Base-by-base conservation (phyloP, 106 monocot genomes). In the Apostasia shenzhenica region DNA sequence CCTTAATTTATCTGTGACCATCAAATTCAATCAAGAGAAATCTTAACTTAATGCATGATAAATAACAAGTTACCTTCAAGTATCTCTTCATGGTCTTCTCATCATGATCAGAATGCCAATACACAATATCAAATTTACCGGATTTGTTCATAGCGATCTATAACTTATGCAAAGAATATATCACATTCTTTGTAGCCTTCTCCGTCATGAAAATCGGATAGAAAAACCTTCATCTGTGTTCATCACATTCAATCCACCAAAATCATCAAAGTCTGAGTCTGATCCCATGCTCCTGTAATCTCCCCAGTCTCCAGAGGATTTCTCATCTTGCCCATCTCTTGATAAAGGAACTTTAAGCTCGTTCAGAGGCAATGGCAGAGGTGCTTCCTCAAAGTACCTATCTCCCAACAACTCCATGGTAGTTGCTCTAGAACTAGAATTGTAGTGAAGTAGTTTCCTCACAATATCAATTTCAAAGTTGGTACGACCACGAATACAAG, bases 241-340 rank as follows among this genome's bases (percentile, higher is more conserved):
- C 6, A 76, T 67, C 5, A 88, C 78, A 78, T 85, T 77, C 81
- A 85, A 72, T 63, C 59, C 61, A 11, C 86, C 84, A 77, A 92
- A 87, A 50, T 87, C 84, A 41, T 91, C 91, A 46, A 69, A 9
- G 45, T 86, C 89, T 26, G 92, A 81, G 75, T 86, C 92, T 1
- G 72, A 83, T 5, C 53, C 82, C 44, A 70, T 56, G 69, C 73
- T 70, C 64, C 54, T 76, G 45, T 54, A 69, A 53, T 65, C 76
- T 59, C 46, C 47, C 84, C 91, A 95, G 26, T 75, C 88, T 55
- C 71, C 86, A 3, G 50, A 61, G 9, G 74, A 77, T 51, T 76
- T 79, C 66, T 83, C 86, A 26, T 89, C 92, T 40, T 73, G 60
- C n/a, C 70, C 87, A 46, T 62, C 83, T 68, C 68, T 81, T 46